Evolutionary conservation across 1,139 yeast genomes (phyloP), one percentile per base, ranked within the genome.

Genomic region (Meyerozyma guilliermondii): DNA sequence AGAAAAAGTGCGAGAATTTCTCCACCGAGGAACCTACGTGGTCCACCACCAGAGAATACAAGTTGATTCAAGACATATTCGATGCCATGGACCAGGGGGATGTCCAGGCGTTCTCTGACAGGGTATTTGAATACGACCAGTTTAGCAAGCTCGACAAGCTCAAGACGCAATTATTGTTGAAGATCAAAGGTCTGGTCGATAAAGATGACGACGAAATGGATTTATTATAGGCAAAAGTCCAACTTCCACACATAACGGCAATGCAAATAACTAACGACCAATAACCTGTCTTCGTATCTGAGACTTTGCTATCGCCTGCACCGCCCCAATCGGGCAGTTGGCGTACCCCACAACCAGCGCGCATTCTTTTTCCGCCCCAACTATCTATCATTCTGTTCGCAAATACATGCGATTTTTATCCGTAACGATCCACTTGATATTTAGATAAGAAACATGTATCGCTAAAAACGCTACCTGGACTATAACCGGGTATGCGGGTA

Each of bases 141-240:
- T 89, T 87, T 62, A 74, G 83, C 52, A 88, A 89, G 63, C 79
- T 92, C 46, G 98, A 94, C 62, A 87, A 85, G 55, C 84, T 95
- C 82, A 89, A 87, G 71, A 87, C 96, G n/a, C 81, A 87, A 31
- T 71, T 92, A 44, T 74, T 94, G 52, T 76, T 91, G 56, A 84
- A 84, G 65, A 81, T 92, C 54, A 92, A 92, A 71, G 84, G 78
- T 51, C 66, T 78, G 7, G 83, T 87, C 41, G 79, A 80, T 39
- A 83, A 80, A 46, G 85, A 82, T 40, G 95, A 86, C 44, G 95
- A 87, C 44, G 83, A 76, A 13, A 33, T 33, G 38, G 77, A 72
- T 48, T 64, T 68, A 47, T 47, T 42, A 28, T 26, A 24, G 16
- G 38, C 34, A 20, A 38, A 18, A 20, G 38, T 10, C 13, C 11